Percentiles rank a stretch among this genome's conserved stretches.
These are phyloP conservation scores for Amanita exitialis DNA, from an alignment of 768 basidiomycete species.

Conservation along the genomic window DNA sequence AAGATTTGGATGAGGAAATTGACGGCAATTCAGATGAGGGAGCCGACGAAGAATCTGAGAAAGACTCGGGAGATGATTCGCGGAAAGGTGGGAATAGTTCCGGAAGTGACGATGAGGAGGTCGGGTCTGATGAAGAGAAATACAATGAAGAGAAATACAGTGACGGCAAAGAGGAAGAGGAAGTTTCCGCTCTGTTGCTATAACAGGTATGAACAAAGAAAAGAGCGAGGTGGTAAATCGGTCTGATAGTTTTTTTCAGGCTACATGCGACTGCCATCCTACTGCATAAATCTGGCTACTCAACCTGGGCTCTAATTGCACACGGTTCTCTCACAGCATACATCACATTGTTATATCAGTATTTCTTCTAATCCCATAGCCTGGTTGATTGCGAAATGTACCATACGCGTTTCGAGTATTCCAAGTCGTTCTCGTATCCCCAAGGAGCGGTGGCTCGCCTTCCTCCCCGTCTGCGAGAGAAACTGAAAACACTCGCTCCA, in stretches of 20 bases:
- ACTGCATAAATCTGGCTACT: no score
- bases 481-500: conserved; percentile 27
- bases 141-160: background rate
- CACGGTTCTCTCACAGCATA: no score
- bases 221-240: no score
- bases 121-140: no score
- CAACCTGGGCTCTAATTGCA: no score
- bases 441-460: conserved; percentile 59
- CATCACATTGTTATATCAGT: no score
- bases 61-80: background rate
- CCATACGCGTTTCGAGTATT: no score
- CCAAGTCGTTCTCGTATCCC: conserved; percentile 2
- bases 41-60: conserved; percentile 5
- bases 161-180: background rate
- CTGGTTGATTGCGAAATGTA: no score
- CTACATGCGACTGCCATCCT: no score
- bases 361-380: no score
- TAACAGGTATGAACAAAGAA: no score
- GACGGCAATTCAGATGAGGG: conserved; percentile 4
- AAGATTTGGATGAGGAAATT: conserved; percentile 5
- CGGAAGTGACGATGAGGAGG: background rate
- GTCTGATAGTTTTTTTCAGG: no score
- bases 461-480: conserved; percentile 41
- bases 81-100: background rate
- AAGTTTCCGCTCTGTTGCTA: background rate